phyloP scores from a whole-genome alignment of 805 yeast genomes.

The Metschnikowia chrysomelidarum region DNA sequence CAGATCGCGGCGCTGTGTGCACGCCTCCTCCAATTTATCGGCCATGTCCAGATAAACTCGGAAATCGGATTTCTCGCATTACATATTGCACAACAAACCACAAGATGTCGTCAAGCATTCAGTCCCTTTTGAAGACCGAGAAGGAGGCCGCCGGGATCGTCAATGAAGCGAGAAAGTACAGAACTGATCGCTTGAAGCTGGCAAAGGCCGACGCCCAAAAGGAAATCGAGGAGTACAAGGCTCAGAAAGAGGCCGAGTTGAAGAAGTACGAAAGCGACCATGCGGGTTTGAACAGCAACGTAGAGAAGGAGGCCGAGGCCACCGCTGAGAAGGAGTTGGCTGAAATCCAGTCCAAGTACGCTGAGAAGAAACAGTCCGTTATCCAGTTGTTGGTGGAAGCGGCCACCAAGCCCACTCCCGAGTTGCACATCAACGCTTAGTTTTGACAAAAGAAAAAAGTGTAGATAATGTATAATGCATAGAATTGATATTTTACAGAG shows the following conservation, averaged over 20 bases:
- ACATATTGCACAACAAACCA: neutral
- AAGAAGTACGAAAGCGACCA: slow-evolving; percentile 68
- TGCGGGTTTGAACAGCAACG: slow-evolving; percentile 70
- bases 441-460: neutral
- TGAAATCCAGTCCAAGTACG: slow-evolving; percentile 62
- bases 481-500: too few species aligned
- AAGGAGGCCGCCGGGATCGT: slow-evolving; percentile 97
- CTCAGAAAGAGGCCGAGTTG: slow-evolving; percentile 79
- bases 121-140: slow-evolving; percentile 64
- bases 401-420: slow-evolving; percentile 75
- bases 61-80: neutral
- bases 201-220: slow-evolving; percentile 90
- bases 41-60: slow-evolving; percentile 10
- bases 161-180: slow-evolving; percentile 82
- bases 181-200: slow-evolving; percentile 85
- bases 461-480: too few species aligned
- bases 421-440: slow-evolving; percentile 74
- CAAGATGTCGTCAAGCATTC: slow-evolving; percentile 29
- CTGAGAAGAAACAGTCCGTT: slow-evolving; percentile 62
- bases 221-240: slow-evolving; percentile 85
- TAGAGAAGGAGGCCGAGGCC: slow-evolving; percentile 76
- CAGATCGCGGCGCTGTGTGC: slow-evolving; percentile 7
- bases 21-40: slow-evolving; percentile 11
- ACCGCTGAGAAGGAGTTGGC: slow-evolving; percentile 69
- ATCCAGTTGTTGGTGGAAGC: slow-evolving; percentile 77